Base-by-base conservation (phyloP, 2,329 filamentous ascomycete genomes). In the Verticillium longisporum region DNA sequence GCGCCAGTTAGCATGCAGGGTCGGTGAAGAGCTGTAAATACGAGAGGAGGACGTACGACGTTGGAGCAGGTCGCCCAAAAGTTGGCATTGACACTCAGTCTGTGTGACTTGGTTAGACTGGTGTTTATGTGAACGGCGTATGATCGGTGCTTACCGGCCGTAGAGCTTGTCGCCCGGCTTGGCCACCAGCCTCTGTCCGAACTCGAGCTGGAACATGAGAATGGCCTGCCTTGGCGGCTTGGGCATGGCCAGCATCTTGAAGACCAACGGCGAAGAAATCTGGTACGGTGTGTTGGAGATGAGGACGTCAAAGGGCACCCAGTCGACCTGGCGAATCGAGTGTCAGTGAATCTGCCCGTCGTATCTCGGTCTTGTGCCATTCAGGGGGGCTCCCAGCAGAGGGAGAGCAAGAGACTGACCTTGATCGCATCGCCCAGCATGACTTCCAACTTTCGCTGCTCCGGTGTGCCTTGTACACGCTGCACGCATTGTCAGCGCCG, bases 131-230 rank as follows among this genome's bases (percentile, higher is more conserved):
- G 10, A 26, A 4, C 11, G 10, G 9, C 4, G 11, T 14, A 7
- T 10, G 14, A 80, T 53, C 83, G 26, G 31, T 79, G 81, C 58
- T 89, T 86, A 68, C 86, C 88, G 9, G 88, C 86, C 86, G 11
- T 65, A 65, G 11, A 65, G 64, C 59, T 64, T 64, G 59, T 65
- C 64, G 9, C 64, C 64, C 0, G 94, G 91, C 55, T 89, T 88
- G 14, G 95, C 95, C 61, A 96, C 94, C 38, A 98, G 80, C 45
- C 94, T 86, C 74, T 96, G 87, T 18, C 93, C 93, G 70, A 97
- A 97, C 77, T 98, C 94, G 71, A 92, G 87, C 79, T 98, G 94
- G 70, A 96, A 95, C 92, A 97, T 97, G 77, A 98, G 91, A 66
- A 98, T 86, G 68, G 89, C 93, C 63, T 86, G 87, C 37, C 94